A percentile compares a stretch with the other conserved stretches of the same genome.
Evolutionary conservation across 306 rosid species (phyloP).

Genomic region (Fragaria vesca): DNA sequence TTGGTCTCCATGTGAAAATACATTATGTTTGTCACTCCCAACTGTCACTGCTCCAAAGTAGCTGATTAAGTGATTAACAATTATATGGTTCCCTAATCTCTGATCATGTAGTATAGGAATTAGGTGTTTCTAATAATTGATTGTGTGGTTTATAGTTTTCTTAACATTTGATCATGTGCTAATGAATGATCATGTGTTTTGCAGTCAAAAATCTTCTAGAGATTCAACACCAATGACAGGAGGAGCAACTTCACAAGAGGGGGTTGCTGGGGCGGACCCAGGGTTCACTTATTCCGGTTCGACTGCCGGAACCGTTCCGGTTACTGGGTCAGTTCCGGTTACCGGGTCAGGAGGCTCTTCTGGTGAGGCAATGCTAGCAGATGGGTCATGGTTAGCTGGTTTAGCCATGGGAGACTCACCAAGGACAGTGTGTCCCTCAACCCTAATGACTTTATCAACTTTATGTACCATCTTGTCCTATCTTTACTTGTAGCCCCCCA

Average conservation of each 20-base stretch:
- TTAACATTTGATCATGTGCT: neutral
- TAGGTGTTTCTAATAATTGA: neutral
- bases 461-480: slow-evolving; percentile 29
- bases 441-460: slow-evolving; percentile 14
- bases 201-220: slow-evolving; percentile 55
- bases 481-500: slow-evolving; percentile 29
- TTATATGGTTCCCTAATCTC: slow-evolving; percentile 3
- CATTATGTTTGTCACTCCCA: neutral
- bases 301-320: slow-evolving; percentile 19
- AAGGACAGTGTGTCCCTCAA: slow-evolving; percentile 24
- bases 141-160: neutral
- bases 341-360: slow-evolving; percentile 20
- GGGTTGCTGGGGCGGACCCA: slow-evolving; percentile 21
- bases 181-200: neutral
- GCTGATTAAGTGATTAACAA: slow-evolving; percentile 1
- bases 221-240: slow-evolving; percentile 39
- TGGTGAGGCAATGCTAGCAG: slow-evolving; percentile 43
- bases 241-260: slow-evolving; percentile 25
- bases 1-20: slow-evolving; percentile 19
- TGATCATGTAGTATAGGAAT: neutral
- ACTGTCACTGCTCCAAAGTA: neutral
- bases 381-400: slow-evolving; percentile 93
- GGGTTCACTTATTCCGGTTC: slow-evolving; percentile 24
- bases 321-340: slow-evolving; percentile 24
- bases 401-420: slow-evolving; percentile 92